These are phyloP conservation scores for Malus fusca DNA, from an alignment of 306 rosid species.

Conservation along the genomic window DNA sequence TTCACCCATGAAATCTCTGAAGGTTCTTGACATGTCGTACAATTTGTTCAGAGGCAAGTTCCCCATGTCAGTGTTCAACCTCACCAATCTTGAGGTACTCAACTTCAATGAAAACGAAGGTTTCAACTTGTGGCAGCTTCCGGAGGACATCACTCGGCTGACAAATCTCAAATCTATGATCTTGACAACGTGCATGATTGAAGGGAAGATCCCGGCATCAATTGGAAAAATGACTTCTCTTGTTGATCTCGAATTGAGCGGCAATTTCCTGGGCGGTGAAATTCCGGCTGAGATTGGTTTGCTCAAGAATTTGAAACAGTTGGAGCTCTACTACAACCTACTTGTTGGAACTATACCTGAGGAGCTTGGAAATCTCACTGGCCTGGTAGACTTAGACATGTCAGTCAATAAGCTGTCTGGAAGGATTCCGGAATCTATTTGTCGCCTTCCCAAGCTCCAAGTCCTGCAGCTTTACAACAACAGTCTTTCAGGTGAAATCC, in stretches of 20 bases:
- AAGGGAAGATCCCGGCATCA: constrained; percentile 62
- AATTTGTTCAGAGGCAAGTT: constrained; percentile 60
- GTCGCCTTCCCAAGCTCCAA: constrained; percentile 65
- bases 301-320: constrained; percentile 46
- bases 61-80: constrained; percentile 69
- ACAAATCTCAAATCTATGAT: constrained; percentile 50
- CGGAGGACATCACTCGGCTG: constrained; percentile 34
- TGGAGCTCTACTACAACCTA: constrained; percentile 83
- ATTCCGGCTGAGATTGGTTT: constrained; percentile 64
- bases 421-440: constrained; percentile 56
- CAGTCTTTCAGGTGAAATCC: constrained; percentile 67
- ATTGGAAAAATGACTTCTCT: constrained; percentile 76
- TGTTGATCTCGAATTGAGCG: constrained; percentile 71
- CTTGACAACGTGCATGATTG: constrained; percentile 58
- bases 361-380: constrained; percentile 71
- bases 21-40: constrained; percentile 64
- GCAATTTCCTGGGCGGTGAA: constrained; percentile 57
- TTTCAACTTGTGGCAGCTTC: constrained; percentile 60
- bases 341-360: constrained; percentile 62
- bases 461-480: constrained; percentile 89
- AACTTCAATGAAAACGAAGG: constrained; percentile 66
- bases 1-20: constrained; percentile 48
- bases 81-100: constrained; percentile 54
- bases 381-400: constrained; percentile 70
- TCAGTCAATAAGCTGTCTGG: constrained; percentile 78